Evolutionary conservation across 371 early-diverging fungal species (phyloP), one percentile per base, ranked within the genome.

Genomic region (Thermomucor indicae-seudaticae): DNA sequence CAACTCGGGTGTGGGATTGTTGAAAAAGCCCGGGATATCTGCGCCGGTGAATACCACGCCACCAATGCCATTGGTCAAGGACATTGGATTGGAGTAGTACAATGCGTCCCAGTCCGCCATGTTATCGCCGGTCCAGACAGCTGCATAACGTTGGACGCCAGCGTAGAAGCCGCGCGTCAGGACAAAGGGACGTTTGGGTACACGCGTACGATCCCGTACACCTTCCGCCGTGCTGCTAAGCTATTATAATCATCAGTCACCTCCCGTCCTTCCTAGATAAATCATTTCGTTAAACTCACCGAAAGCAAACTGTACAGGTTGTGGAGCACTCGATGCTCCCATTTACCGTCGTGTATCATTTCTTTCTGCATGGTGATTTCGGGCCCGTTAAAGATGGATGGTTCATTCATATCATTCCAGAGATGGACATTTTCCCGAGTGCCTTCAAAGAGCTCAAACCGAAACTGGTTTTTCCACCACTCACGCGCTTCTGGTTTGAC

Each of bases 331-430:
- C 93, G 89, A 58, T 93, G 90, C 60, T 95, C 93, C 62, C 80
- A 78, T 29, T 79, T 77, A 23, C 81, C 84, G 56, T 72, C 62
- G 64, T 95, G 95, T 30, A 92, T 62, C 53, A 82, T 81, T 65
- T 93, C 92, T 67, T 93, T 95, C 46, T 86, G 92, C 77, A 92
- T 90, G 1, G 95, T 95, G 32, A 90, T 90, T 62, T 95, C 95
- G 12, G 94, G 93, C 0, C 93, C 93, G 50, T 69, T 90, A 57
- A 95, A 95, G 6, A 95, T 88, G 8, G 90, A 86, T 10, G 92
- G 92, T 42, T 95, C 95, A 56, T 93, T 95, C 95, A 95, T 95
- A 58, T 95, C 95, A 61, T 92, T 93, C 95, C 95, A 95, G 1
- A 88, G 85, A 64, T 84, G 88, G 6, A 95, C 80, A 16, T 62